Conservation (phyloP, 1,284 basidiomycete species). For the Leucocoprinus gongylophorus region DNA sequence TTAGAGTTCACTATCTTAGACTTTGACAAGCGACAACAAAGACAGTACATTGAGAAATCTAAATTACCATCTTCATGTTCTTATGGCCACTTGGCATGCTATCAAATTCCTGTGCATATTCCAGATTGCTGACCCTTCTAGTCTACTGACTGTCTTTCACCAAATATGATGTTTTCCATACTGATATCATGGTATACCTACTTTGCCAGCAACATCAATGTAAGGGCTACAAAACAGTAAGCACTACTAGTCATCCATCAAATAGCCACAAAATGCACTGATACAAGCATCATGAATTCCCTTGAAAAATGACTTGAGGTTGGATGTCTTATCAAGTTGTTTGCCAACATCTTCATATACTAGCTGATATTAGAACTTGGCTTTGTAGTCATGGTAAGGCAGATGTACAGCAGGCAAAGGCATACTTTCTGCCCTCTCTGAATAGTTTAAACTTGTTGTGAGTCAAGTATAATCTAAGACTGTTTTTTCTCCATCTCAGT, state of each 20-base stretch:
- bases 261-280: slow-evolving; percentile 11
- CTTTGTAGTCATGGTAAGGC: background rate
- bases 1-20: too few relatives aligned
- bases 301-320: background rate
- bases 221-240: slow-evolving; percentile 12
- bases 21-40: background rate
- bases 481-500: background rate
- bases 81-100: background rate
- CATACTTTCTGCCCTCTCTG: too few relatives aligned
- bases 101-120: background rate
- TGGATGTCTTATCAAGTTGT: background rate
- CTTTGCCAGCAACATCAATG: slow-evolving; percentile 16
- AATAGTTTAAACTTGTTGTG: background rate
- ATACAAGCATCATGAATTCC: slow-evolving; percentile 13
- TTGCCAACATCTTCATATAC: too few relatives aligned
- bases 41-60: background rate
- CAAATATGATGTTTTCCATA: background rate
- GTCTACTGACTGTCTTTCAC: background rate
- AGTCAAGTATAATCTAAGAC: background rate
- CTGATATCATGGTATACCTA: slow-evolving; percentile 22
- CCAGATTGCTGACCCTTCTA: background rate
- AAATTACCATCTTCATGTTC: background rate
- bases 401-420: too few relatives aligned
- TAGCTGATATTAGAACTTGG: slow-evolving; percentile 15
- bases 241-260: background rate